These are phyloP conservation scores for Uronychia setigera DNA, from an alignment of 73 alveolate genomes.

Conservation along the genomic window DNA sequence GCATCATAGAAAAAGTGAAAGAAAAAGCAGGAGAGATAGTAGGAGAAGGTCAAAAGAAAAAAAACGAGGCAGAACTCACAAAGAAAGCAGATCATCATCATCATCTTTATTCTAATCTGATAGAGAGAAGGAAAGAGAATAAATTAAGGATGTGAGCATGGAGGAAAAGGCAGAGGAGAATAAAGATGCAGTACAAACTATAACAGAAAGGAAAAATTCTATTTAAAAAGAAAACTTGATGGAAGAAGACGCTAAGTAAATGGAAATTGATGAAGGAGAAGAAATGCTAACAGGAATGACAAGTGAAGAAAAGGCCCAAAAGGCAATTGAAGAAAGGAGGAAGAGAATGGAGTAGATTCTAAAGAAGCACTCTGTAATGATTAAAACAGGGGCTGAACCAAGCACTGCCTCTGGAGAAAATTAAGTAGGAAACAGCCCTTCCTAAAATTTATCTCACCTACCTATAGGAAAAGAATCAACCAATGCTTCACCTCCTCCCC, in stretches of 20 bases:
- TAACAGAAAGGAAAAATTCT: not conserved
- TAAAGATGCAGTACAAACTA: not conserved
- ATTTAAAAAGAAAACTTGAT: not conserved
- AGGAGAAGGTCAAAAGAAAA: constrained; percentile 19
- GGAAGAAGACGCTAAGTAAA: not conserved
- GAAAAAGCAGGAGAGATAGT: not conserved
- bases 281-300: not conserved
- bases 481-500: not conserved
- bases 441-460: not conserved
- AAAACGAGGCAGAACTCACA: constrained; percentile 2
- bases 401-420: not conserved
- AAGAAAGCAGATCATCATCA: not conserved
- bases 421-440: not conserved
- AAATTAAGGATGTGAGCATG: constrained; percentile 3
- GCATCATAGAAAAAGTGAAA: not conserved
- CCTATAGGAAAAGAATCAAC: not conserved
- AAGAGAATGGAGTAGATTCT: not conserved
- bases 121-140: no score
- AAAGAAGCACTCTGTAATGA: not conserved
- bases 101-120: not conserved
- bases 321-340: not conserved
- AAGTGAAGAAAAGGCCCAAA: not conserved
- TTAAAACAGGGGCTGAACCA: not conserved
- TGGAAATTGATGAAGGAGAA: not conserved
- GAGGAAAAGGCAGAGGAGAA: not conserved